Conservation (phyloP, 2,329 filamentous ascomycete genomes). For the Aureobasidium zeae region DNA sequence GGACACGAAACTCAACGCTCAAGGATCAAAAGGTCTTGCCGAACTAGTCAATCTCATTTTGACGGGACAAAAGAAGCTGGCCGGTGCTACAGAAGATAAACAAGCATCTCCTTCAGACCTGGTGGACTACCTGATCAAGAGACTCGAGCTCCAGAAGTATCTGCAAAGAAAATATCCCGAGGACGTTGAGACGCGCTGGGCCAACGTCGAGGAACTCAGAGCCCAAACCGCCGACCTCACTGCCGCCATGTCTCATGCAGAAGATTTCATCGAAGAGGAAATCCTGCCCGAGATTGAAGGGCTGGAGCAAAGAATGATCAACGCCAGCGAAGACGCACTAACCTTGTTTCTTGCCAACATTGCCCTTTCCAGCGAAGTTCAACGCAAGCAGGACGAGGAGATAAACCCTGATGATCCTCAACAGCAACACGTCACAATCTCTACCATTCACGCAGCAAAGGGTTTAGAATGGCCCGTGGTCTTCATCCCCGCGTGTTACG, state of each 20-base stretch:
- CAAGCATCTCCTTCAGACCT: slow-evolving; percentile 37
- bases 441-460: slow-evolving; percentile 93
- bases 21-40: slow-evolving; percentile 48
- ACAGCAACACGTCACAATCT: slow-evolving; percentile 64
- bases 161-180: slow-evolving; percentile 62
- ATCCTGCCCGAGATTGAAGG: slow-evolving; percentile 59
- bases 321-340: slow-evolving; percentile 52
- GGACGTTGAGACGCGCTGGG: slow-evolving; percentile 70
- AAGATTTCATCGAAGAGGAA: slow-evolving; percentile 37
- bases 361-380: slow-evolving; percentile 70
- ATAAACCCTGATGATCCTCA: slow-evolving; percentile 44
- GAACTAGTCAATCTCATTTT: slow-evolving; percentile 53
- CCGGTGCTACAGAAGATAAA: slow-evolving; percentile 31
- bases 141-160: slow-evolving; percentile 64
- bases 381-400: slow-evolving; percentile 52
- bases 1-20: slow-evolving; percentile 46
- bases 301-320: slow-evolving; percentile 49
- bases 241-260: slow-evolving; percentile 35
- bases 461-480: slow-evolving; percentile 94
- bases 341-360: slow-evolving; percentile 83
- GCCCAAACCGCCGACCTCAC: slow-evolving; percentile 65
- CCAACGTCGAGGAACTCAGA: slow-evolving; percentile 83
- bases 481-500: slow-evolving; percentile 82
- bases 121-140: slow-evolving; percentile 50
- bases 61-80: slow-evolving; percentile 46